These are phyloP conservation scores for Auricularia cornea DNA, from an alignment of 768 basidiomycete species.

Conservation along the genomic window DNA sequence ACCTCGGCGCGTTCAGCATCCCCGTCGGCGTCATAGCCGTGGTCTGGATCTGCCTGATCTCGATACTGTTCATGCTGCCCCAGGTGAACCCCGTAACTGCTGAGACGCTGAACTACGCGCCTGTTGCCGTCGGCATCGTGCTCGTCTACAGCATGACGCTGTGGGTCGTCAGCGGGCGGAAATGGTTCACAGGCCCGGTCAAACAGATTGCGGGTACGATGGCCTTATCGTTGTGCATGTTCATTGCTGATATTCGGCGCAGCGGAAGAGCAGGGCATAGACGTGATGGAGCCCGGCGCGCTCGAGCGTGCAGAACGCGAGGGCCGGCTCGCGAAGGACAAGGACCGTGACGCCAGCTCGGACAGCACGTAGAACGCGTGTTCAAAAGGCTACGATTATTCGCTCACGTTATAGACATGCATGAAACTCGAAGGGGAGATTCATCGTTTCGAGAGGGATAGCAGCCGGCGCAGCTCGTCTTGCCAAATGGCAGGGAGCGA, in stretches of 20 bases:
- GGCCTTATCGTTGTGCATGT: not conserved
- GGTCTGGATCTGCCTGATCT: slow-evolving; percentile 64
- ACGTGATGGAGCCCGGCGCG: slow-evolving; percentile 35
- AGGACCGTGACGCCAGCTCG: not conserved
- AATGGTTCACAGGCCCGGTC: slow-evolving; percentile 65
- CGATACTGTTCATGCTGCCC: slow-evolving; percentile 66
- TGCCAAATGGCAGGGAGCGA: too few species aligned
- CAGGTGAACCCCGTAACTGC: slow-evolving; percentile 60
- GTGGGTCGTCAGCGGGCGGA: slow-evolving; percentile 63
- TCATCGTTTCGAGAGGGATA: too few species aligned
- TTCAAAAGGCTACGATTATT: too few species aligned
- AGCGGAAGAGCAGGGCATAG: slow-evolving; percentile 45
- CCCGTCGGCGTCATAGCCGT: slow-evolving; percentile 50
- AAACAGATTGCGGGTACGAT: slow-evolving; percentile 51
- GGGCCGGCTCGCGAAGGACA: not conserved
- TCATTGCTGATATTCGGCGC: not conserved
- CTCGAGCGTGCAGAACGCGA: slow-evolving; percentile 15
- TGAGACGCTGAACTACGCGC: slow-evolving; percentile 66
- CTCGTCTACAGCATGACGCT: slow-evolving; percentile 54
- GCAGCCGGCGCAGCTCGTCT: too few species aligned
- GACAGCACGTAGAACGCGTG: not conserved
- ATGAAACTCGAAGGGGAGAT: too few species aligned
- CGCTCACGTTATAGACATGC: too few species aligned
- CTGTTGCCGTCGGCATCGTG: slow-evolving; percentile 71
- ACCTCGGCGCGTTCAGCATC: slow-evolving; percentile 55